Base-by-base conservation (phyloP, 345 rosid species). In the Populus pruinosa region DNA sequence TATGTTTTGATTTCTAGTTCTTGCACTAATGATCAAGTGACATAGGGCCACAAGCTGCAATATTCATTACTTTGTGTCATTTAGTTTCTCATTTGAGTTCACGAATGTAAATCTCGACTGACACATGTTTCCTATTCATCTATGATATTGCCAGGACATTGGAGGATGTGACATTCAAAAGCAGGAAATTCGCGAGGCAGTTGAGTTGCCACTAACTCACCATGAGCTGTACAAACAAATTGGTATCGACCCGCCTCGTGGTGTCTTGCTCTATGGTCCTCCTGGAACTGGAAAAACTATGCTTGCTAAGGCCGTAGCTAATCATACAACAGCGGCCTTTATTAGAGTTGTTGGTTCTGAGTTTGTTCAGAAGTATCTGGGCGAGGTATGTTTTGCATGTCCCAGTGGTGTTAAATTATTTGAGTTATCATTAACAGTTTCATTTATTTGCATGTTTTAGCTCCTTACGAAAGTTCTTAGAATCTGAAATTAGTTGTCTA, bases 101-200 rank as follows among this genome's bases (percentile, higher is more conserved):
- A 59, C n/a, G 63, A 59, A 59, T n/a, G 11, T 25, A 59, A 59
- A 59, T 4, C 63, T 59, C 29, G 23, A 33, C 38, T 35, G 13
- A 27, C 3, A 5, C 12, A 38, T 73, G 18, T 69, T 61, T 35
- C 23, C 27, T 66, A 20, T 44, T 61, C 21, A 71, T 11, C 17
- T 41, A 44, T 21, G 1, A 12, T 50, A 31, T 62, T 78, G 31
- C 73, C 68, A 95, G 99, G 99, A 95, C 83, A 95, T 95, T 82
- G 99, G 99, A 83, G 99, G 99, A 70, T 95, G 99, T 31, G 99
- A 95, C 83, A 91, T 93, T 78, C 99, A 96, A 84, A 96, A 96
- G 79, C 99, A 96, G 87, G 99, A 96, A 80, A 95, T 95, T 82
- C 96, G 99, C n/a, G 99, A 95, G 87, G 99, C 99, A 7, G 99